Percentiles rank a stretch among this genome's conserved stretches.
Conservation (phyloP, 768 basidiomycete species). For the Leccinum imitatum region DNA sequence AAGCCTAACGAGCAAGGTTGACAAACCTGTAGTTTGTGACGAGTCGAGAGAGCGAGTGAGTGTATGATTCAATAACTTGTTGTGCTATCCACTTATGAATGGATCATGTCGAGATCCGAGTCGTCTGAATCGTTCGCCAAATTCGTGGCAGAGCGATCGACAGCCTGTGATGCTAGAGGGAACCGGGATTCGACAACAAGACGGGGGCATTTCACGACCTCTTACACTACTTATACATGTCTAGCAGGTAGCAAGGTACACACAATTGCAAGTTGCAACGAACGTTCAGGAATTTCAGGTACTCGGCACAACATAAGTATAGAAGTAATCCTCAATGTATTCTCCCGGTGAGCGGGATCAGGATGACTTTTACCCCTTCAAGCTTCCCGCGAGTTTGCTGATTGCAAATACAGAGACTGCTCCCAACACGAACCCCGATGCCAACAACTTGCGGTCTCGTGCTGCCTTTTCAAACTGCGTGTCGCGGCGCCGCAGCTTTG, state of each 20-base stretch:
- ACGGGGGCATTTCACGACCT: too few species aligned
- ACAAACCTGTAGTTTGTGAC: not conserved
- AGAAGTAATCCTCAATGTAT: not conserved
- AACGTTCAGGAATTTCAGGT: too few species aligned
- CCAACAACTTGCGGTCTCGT: conserved; percentile 13
- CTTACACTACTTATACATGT: too few species aligned
- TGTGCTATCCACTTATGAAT: not conserved
- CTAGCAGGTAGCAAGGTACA: too few species aligned
- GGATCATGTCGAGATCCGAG: not conserved
- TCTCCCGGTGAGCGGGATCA: too few species aligned
- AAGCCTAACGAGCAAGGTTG: not conserved
- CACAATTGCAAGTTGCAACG: too few species aligned
- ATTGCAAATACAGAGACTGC: not conserved
- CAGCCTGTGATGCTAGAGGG: too few species aligned
- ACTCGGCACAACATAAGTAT: too few species aligned
- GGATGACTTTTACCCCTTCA: not conserved
- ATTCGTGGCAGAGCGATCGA: too few species aligned
- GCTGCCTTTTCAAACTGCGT: not conserved
- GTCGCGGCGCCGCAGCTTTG: conserved; percentile 12
- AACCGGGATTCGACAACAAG: too few species aligned
- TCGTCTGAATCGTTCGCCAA: too few species aligned
- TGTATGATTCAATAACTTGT: not conserved
- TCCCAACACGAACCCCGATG: conserved; percentile 22
- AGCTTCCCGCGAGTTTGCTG: not conserved
- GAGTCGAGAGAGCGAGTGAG: not conserved